These are phyloP conservation scores for Phytophthora pinifolia DNA, from an alignment of 352 stramenopile species.

Conservation along the genomic window DNA sequence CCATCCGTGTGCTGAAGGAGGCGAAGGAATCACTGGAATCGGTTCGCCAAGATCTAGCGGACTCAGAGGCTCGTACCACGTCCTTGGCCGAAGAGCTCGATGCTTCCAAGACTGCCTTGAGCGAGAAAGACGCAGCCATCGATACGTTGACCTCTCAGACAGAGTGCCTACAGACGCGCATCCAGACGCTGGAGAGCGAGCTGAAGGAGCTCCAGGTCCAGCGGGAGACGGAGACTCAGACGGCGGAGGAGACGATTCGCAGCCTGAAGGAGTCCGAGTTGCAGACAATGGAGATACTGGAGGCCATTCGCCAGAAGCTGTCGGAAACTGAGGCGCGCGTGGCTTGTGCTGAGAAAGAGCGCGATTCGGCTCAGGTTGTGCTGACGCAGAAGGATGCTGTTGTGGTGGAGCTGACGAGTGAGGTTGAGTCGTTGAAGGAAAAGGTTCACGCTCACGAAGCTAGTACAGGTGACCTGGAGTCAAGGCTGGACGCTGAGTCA, in stretches of 20 bases:
- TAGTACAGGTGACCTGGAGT: slow-evolving; percentile 2
- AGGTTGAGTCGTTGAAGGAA: slow-evolving; percentile 1
- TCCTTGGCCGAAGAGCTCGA: not conserved
- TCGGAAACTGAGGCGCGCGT: slow-evolving; percentile 8
- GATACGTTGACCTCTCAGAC: not conserved
- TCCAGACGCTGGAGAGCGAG: slow-evolving; percentile 14
- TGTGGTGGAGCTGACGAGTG: not conserved
- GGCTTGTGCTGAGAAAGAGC: slow-evolving; percentile 19
- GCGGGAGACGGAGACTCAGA: slow-evolving; percentile 7
- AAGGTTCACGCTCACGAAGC: not conserved
- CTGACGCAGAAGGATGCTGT: slow-evolving; percentile 3
- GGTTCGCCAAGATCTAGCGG: slow-evolving; percentile 9
- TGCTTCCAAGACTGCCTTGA: not conserved
- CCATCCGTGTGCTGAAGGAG: slow-evolving; percentile 13
- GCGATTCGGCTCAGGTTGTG: not conserved
- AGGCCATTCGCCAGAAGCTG: slow-evolving; percentile 15
- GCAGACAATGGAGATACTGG: slow-evolving; percentile 3
- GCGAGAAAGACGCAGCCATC: slow-evolving; percentile 2
- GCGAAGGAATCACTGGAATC: slow-evolving; percentile 11
- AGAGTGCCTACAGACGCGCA: slow-evolving; percentile 11
- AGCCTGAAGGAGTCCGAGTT: slow-evolving; percentile 7
- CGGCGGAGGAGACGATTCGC: slow-evolving; percentile 11
- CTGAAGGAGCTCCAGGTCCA: slow-evolving; percentile 7
- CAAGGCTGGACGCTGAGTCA: slow-evolving; percentile 7
- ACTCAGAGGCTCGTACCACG: slow-evolving; percentile 1